These are phyloP conservation scores for Lentithecium fluviatile DNA, from an alignment of 495 filamentous ascomycete species.

Conservation along the genomic window DNA sequence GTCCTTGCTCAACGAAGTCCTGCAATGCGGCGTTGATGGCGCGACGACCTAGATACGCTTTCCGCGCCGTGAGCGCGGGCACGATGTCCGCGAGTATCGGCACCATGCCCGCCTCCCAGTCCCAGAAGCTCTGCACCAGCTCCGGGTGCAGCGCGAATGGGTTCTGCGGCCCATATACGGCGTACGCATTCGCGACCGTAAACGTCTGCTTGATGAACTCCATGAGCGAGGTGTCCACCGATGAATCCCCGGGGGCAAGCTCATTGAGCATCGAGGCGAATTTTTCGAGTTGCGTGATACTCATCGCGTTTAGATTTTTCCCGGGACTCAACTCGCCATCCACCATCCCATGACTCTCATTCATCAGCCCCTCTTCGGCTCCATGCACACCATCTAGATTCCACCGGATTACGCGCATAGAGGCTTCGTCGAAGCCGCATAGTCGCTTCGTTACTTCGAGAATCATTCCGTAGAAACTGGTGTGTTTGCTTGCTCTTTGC, in stretches of 20 bases:
- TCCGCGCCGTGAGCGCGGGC: conserved; percentile 34
- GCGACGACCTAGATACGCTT: conserved; percentile 32
- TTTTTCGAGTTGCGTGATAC: conserved; percentile 4
- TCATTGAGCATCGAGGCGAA: conserved; percentile 12
- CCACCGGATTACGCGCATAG: conserved; percentile 27
- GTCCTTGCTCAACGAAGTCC: conserved; percentile 32
- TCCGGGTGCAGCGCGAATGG: conserved; percentile 34
- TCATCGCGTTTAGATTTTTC: conserved; percentile 5
- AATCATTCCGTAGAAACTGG: conserved; percentile 46
- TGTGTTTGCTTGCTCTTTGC: conserved; percentile 44
- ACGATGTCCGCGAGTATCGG: conserved; percentile 27
- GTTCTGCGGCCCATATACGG: conserved; percentile 39
- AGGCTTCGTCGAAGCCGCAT: conserved; percentile 29
- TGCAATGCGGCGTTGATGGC: conserved; percentile 33
- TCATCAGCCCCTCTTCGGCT: conserved; percentile 30
- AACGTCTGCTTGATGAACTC: conserved; percentile 22
- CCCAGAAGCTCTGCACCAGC: conserved; percentile 36
- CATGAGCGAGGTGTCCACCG: conserved; percentile 10
- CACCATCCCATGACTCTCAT: conserved; percentile 36
- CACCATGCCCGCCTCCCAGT: conserved; percentile 33
- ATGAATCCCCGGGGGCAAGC: conserved; percentile 29
- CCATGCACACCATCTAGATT: conserved; percentile 25
- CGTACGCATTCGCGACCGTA: conserved; percentile 21
- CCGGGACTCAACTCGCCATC: conserved; percentile 20
- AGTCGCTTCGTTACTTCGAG: conserved; percentile 28